Evolutionary conservation across 352 stramenopile species (phyloP).

Genomic region (Phytophthora pseudosyringae): DNA sequence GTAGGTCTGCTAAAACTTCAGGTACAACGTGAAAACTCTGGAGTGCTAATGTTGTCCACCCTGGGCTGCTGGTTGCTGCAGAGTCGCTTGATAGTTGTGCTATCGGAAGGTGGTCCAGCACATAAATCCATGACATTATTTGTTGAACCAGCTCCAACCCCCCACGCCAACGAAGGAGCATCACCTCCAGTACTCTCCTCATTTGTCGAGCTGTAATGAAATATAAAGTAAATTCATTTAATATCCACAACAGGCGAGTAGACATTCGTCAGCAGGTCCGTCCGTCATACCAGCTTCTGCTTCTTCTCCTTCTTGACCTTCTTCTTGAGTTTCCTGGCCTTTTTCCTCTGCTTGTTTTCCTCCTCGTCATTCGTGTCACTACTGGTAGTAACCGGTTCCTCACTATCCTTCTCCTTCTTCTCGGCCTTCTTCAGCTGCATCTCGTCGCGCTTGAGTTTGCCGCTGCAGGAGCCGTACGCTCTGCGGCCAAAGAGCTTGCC

Average conservation of each 20-base stretch:
- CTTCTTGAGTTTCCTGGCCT: conserved; percentile 30
- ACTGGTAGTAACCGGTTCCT: conserved; percentile 25
- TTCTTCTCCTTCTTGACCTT: conserved; percentile 30
- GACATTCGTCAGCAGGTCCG: neutral
- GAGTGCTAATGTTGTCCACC: conserved; percentile 51
- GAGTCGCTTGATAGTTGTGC: conserved; percentile 61
- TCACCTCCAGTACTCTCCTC: neutral
- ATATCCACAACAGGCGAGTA: conserved; percentile 5
- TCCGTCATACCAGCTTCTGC: conserved; percentile 16
- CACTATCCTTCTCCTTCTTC: conserved; percentile 33
- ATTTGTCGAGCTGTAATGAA: conserved; percentile 5
- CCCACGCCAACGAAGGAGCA: conserved; percentile 15
- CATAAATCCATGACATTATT: conserved; percentile 23
- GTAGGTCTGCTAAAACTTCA: conserved; percentile 50
- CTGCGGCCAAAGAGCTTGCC: conserved; percentile 96
- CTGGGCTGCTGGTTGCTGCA: conserved; percentile 56
- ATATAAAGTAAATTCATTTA: conserved; percentile 28
- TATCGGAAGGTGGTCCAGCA: conserved; percentile 60
- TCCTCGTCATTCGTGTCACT: conserved; percentile 34
- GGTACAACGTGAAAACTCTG: conserved; percentile 45
- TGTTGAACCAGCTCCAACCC: conserved; percentile 9
- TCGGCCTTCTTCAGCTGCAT: conserved; percentile 55
- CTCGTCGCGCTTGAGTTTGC: conserved; percentile 86
- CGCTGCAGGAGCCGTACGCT: conserved; percentile 88
- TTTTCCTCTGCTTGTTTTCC: conserved; percentile 17